A percentile compares a stretch with the other conserved stretches of the same genome.
These are phyloP conservation scores for Hypholoma fasciculare DNA, from an alignment of 768 basidiomycete genomes.

Conservation along the genomic window DNA sequence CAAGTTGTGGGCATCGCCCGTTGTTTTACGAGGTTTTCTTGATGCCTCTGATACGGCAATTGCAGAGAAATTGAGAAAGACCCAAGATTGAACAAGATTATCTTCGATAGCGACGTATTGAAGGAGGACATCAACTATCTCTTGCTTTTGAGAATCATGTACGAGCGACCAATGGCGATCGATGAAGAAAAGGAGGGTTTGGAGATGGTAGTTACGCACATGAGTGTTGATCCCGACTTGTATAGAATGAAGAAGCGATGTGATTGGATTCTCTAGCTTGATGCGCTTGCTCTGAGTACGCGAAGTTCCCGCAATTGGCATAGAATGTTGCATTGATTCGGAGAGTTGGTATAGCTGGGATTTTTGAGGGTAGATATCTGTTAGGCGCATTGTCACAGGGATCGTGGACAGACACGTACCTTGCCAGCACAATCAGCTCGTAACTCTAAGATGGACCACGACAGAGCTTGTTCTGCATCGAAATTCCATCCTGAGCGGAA, in stretches of 20 bases:
- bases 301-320: slow-evolving; percentile 18
- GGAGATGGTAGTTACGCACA: slow-evolving; percentile 54
- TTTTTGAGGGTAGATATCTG: slow-evolving; percentile 2
- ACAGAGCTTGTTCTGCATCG: slow-evolving; percentile 62
- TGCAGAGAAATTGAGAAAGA: slow-evolving; percentile 77
- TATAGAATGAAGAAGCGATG: slow-evolving; percentile 52
- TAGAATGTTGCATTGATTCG: slow-evolving; percentile 49
- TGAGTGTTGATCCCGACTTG: slow-evolving; percentile 29
- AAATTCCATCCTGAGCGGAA: slow-evolving; percentile 79
- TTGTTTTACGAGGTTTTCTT: slow-evolving; percentile 9
- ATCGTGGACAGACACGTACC: slow-evolving; percentile 37
- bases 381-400: not conserved
- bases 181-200: slow-evolving; percentile 83
- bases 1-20: slow-evolving; percentile 9
- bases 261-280: slow-evolving; percentile 60
- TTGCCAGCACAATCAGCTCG: slow-evolving; percentile 77
- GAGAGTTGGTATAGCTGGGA: slow-evolving; percentile 63
- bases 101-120: slow-evolving; percentile 69
- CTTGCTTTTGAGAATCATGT: slow-evolving; percentile 55
- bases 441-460: slow-evolving; percentile 79
- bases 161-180: slow-evolving; percentile 73
- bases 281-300: slow-evolving; percentile 47
- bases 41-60: slow-evolving; percentile 54
- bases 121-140: slow-evolving; percentile 55
- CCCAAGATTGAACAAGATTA: slow-evolving; percentile 74